Percentiles rank a stretch among this genome's conserved stretches.
These are phyloP conservation scores for Phylloporus arenicola DNA, from an alignment of 768 basidiomycete genomes.

Conservation along the genomic window DNA sequence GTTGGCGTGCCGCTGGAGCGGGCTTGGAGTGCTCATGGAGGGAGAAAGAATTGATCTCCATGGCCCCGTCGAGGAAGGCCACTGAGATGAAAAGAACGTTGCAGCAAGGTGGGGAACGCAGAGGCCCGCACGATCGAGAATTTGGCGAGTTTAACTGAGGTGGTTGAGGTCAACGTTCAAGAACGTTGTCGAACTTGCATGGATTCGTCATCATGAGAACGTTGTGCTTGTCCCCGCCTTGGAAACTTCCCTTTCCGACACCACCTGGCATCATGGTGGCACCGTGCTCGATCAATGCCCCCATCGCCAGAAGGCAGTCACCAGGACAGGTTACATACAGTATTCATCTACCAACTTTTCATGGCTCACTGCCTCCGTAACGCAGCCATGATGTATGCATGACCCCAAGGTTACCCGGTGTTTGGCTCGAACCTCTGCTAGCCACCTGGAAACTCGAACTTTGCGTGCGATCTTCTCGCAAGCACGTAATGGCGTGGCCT, in stretches of 20 bases:
- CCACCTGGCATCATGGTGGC: not conserved
- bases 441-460: not conserved
- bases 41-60: not conserved
- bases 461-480: not conserved
- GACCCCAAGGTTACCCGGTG: too few species aligned
- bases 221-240: too few species aligned
- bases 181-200: too few species aligned
- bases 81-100: not conserved
- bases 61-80: not conserved
- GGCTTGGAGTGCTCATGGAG: not conserved
- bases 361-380: not conserved
- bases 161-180: not conserved
- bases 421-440: not conserved
- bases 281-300: not conserved
- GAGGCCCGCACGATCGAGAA: not conserved
- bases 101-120: not conserved
- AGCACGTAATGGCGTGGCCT: not conserved
- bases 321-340: not conserved
- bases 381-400: not conserved
- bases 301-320: not conserved
- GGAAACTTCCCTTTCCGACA: not conserved
- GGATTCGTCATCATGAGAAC: not conserved
- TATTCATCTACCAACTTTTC: not conserved
- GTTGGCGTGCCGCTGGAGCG: not conserved
- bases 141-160: not conserved